Evolutionary conservation across 164 flowering plant species (phyloP).

Genomic region (Litsea cubeba): DNA sequence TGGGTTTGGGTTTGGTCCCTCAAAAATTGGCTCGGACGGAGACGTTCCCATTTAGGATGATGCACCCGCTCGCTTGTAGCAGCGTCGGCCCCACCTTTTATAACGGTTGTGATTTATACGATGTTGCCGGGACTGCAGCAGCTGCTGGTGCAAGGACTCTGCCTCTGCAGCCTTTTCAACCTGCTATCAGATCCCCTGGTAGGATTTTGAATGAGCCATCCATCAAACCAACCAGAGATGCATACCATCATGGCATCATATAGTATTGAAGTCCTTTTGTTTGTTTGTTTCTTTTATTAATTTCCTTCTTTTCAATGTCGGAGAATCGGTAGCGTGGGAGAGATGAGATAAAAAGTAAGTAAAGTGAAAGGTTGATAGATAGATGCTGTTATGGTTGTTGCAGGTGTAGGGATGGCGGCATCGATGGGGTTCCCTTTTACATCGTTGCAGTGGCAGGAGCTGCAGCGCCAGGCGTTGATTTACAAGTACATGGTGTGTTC

Average conservation of each 20-base stretch:
- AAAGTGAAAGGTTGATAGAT: background rate
- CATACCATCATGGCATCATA: too few relatives aligned
- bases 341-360: background rate
- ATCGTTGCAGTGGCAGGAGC: constrained; percentile 57
- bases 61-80: constrained; percentile 13
- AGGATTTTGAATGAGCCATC: background rate
- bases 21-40: constrained; percentile 33
- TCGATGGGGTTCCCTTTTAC: constrained; percentile 51
- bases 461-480: constrained; percentile 63
- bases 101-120: constrained; percentile 22
- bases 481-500: constrained; percentile 63
- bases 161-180: constrained; percentile 37
- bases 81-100: constrained; percentile 28
- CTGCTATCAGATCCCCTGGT: constrained; percentile 40
- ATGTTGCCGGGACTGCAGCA: constrained; percentile 19
- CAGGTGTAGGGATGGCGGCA: constrained; percentile 17
- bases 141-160: constrained; percentile 11
- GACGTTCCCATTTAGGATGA: constrained; percentile 26
- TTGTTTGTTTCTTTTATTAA: too few relatives aligned
- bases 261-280: too few relatives aligned
- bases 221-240: too few relatives aligned
- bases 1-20: constrained; percentile 25
- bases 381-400: background rate
- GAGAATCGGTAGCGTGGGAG: background rate
- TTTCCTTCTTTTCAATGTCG: background rate